Percentiles rank a stretch among this genome's conserved stretches.
Evolutionary conservation across 228 moss, liverwort and hornwort species (phyloP).

Genomic region (Sphagnum fallax): DNA sequence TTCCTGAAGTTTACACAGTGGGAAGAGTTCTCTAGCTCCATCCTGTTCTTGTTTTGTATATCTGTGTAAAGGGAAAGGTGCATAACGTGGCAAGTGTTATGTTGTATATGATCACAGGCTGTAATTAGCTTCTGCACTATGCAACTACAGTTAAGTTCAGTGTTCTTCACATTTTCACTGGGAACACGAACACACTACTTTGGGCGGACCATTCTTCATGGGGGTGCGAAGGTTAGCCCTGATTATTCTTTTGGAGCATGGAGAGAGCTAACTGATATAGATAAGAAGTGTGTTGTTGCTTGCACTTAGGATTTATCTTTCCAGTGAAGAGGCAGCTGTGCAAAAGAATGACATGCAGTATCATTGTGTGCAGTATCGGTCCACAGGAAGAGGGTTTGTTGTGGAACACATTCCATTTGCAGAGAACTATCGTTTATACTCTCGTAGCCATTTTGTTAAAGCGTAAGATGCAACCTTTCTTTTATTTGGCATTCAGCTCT

Average conservation of each 20-base stretch:
- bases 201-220: constrained; percentile 92
- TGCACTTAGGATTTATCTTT: too few species aligned
- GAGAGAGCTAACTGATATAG: too few species aligned
- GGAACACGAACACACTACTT: constrained; percentile 94
- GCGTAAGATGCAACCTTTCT: constrained; percentile 33
- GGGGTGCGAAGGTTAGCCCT: constrained; percentile 71
- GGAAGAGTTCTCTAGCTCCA: too few species aligned
- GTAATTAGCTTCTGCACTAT: constrained; percentile 77
- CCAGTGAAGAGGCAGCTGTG: too few species aligned
- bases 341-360: not conserved
- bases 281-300: too few species aligned
- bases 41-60: too few species aligned
- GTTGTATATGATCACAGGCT: constrained; percentile 38
- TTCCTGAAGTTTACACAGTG: too few species aligned
- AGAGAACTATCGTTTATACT: constrained; percentile 87
- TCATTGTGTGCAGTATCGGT: constrained; percentile 52
- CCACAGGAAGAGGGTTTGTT: constrained; percentile 88
- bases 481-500: too few species aligned
- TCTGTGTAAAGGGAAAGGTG: too few species aligned
- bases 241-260: too few species aligned
- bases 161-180: constrained; percentile 94
- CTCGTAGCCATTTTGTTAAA: constrained; percentile 88
- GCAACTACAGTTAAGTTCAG: constrained; percentile 83
- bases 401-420: constrained; percentile 91
- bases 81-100: not conserved